A percentile compares a stretch with the other conserved stretches of the same genome.
Evolutionary conservation across 345 rosid species (phyloP).

Genomic region (Eucalyptus sp.): DNA sequence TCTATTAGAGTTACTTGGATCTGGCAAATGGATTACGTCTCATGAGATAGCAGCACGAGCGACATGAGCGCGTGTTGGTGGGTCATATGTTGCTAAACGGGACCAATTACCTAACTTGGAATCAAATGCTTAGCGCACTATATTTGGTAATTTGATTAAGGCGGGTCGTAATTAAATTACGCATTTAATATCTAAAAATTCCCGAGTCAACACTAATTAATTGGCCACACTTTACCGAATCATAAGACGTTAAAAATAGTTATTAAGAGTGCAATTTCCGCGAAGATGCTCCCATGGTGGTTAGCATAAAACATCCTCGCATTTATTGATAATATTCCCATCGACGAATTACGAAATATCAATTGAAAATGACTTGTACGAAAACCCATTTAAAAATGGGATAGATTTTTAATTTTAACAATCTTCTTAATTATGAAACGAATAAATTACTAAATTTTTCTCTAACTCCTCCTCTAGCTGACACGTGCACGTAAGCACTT

Average conservation of each 20-base stretch:
- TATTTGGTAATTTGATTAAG: neutral
- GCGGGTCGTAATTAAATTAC: neutral
- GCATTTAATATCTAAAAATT: neutral
- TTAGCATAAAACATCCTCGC: neutral
- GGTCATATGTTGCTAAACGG: neutral
- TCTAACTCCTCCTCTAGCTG: neutral
- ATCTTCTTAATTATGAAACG: neutral
- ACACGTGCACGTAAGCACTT: neutral
- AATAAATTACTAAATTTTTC: neutral
- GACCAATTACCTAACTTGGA: neutral
- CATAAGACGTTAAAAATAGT: neutral
- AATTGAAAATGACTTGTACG: neutral
- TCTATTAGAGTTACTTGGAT: neutral
- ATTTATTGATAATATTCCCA: neutral
- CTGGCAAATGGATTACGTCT: too few relatives aligned
- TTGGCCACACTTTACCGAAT: neutral
- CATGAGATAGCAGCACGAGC: neutral
- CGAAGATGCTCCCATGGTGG: neutral
- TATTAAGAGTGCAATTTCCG: neutral
- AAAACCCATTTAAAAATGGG: neutral
- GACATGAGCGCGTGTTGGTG: neutral
- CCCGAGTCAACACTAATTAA: neutral
- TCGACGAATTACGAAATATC: neutral
- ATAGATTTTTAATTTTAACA: neutral
- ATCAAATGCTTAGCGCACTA: neutral